phyloP scores from a whole-genome alignment of 2,329 filamentous ascomycete species.

The Periconia macrospinosa region DNA sequence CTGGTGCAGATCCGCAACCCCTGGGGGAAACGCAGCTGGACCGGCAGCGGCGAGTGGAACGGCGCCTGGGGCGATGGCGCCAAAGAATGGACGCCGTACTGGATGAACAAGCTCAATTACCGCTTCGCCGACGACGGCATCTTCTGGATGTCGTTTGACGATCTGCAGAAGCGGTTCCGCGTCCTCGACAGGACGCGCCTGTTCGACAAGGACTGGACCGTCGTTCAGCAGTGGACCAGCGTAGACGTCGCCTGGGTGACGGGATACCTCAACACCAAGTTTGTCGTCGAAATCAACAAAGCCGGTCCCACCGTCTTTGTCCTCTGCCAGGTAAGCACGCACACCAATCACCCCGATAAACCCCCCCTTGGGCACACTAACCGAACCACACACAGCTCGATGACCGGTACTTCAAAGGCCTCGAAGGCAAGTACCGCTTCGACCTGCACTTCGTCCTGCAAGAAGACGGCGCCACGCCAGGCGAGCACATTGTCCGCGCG shows the following conservation, averaged over 20 bases:
- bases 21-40: constrained; percentile 65
- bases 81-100: constrained; percentile 80
- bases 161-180: constrained; percentile 59
- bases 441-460: constrained; percentile 62
- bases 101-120: constrained; percentile 70
- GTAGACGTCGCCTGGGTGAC: constrained; percentile 63
- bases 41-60: constrained; percentile 65
- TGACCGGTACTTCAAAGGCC: constrained; percentile 59
- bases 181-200: constrained; percentile 62
- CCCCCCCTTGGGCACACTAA: no score
- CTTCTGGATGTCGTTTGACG: constrained; percentile 64
- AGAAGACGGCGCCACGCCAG: constrained; percentile 50
- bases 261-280: constrained; percentile 63
- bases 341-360: no score
- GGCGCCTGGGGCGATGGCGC: constrained; percentile 81
- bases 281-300: constrained; percentile 56
- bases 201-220: constrained; percentile 62
- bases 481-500: constrained; percentile 58
- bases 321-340: constrained; percentile 57
- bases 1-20: constrained; percentile 74
- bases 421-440: constrained; percentile 60
- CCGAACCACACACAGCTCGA: constrained; percentile 54
- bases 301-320: constrained; percentile 59
- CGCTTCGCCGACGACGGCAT: constrained; percentile 74
- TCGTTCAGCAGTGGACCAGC: constrained; percentile 63